phyloP scores from a whole-genome alignment of 2,329 filamentous ascomycete species.

The Talaromyces albobiverticillius region DNA sequence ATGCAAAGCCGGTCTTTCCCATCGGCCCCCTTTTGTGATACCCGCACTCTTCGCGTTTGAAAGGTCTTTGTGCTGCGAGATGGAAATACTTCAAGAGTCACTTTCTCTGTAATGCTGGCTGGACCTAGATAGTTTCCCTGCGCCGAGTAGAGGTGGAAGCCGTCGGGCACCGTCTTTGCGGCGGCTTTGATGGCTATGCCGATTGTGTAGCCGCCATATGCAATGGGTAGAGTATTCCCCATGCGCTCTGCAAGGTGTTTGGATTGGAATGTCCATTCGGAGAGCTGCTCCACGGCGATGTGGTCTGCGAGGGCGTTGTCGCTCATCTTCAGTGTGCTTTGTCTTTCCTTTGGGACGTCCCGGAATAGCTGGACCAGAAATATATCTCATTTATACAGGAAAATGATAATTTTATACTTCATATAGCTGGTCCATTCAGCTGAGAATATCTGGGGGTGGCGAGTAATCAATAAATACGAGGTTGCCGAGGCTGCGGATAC shows the following conservation, averaged over 20 bases:
- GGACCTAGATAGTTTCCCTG: conserved; percentile 50
- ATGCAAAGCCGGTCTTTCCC: conserved; percentile 39
- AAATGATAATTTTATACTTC: no score
- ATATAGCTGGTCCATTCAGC: no score
- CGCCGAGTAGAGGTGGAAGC: conserved; percentile 46
- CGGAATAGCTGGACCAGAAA: no score
- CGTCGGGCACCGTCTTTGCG: conserved; percentile 32
- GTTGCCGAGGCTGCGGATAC: no score
- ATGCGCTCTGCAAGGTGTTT: conserved; percentile 21
- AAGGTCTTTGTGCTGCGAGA: conserved; percentile 49
- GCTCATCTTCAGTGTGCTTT: not conserved
- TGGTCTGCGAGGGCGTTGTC: conserved; percentile 1
- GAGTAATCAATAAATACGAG: no score
- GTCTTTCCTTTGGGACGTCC: no score
- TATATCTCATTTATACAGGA: not conserved
- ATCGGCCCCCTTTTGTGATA: conserved; percentile 41
- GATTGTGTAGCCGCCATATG: conserved; percentile 48
- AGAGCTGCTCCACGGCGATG: conserved; percentile 4
- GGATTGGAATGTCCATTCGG: conserved; percentile 1
- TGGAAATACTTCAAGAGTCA: conserved; percentile 35
- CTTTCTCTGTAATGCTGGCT: conserved; percentile 37
- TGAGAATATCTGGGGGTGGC: no score
- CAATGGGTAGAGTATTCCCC: conserved; percentile 36
- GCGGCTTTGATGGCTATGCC: conserved; percentile 44
- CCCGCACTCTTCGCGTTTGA: conserved; percentile 46